phyloP scores from a whole-genome alignment of 2,329 filamentous ascomycete genomes.

The Thermoascus crustaceus region DNA sequence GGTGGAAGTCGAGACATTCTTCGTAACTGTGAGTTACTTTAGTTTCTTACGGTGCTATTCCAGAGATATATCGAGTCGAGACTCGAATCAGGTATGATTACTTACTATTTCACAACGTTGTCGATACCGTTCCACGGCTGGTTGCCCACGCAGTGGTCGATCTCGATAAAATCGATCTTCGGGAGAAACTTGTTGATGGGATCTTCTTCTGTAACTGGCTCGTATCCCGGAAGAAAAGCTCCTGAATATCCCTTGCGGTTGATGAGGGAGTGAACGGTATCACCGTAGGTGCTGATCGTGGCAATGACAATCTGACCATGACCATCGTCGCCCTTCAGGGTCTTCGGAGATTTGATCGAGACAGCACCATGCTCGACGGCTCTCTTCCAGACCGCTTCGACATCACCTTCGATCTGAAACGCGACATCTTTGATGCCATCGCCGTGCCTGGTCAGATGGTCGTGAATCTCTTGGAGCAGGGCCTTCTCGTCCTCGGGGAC shows the following conservation, averaged over 20 bases:
- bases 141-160: slow-evolving; percentile 94
- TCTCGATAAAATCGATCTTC: slow-evolving; percentile 58
- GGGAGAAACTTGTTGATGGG: slow-evolving; percentile 46
- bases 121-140: slow-evolving; percentile 83
- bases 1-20: slow-evolving; percentile 76
- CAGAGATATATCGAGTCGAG: no score
- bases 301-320: slow-evolving; percentile 60
- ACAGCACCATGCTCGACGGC: slow-evolving; percentile 62
- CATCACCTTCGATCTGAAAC: slow-evolving; percentile 71
- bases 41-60: neutral
- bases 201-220: slow-evolving; percentile 40
- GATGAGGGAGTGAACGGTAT: slow-evolving; percentile 82
- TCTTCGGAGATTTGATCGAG: slow-evolving; percentile 54
- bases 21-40: slow-evolving; percentile 55
- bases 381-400: slow-evolving; percentile 62
- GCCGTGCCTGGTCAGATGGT: slow-evolving; percentile 72
- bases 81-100: slow-evolving; percentile 15
- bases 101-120: slow-evolving; percentile 46
- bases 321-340: slow-evolving; percentile 44
- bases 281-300: slow-evolving; percentile 75
- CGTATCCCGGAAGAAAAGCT: slow-evolving; percentile 70
- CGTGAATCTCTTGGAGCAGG: slow-evolving; percentile 63
- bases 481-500: slow-evolving; percentile 51
- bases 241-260: slow-evolving; percentile 60
- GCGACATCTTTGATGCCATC: slow-evolving; percentile 90